Evolutionary conservation across 192 early-diverging fungal species (phyloP).

Genomic region (Coemansia javaensis): DNA sequence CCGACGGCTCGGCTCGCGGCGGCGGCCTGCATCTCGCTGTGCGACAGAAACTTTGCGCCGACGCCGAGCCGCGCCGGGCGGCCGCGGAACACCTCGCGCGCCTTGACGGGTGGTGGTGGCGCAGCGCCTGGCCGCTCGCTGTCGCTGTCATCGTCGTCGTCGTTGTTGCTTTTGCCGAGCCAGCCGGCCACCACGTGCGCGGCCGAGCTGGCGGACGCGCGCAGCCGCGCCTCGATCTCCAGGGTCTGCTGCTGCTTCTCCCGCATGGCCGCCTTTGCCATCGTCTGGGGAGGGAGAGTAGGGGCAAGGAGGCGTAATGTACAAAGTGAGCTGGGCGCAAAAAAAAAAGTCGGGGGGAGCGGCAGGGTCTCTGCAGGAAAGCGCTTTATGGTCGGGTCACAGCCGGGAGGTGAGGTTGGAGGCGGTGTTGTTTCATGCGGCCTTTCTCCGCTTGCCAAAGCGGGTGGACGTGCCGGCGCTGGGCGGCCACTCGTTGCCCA

Average conservation of each 20-base stretch:
- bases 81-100: slow-evolving; percentile 36
- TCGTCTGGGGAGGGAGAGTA: not conserved
- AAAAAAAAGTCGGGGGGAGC: no score
- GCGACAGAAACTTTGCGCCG: slow-evolving; percentile 43
- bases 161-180: slow-evolving; percentile 12
- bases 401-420: no score
- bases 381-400: no score
- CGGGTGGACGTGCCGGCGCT: slow-evolving; percentile 24
- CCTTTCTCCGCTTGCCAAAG: slow-evolving; percentile 41
- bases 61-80: slow-evolving; percentile 38
- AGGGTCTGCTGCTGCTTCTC: slow-evolving; percentile 33
- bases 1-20: not conserved
- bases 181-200: slow-evolving; percentile 32
- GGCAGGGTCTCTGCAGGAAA: no score
- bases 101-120: slow-evolving; percentile 14
- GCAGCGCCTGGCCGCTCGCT: no score
- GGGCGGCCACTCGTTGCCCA: slow-evolving; percentile 49
- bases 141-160: slow-evolving; percentile 5
- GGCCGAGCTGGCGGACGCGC: slow-evolving; percentile 39
- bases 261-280: slow-evolving; percentile 20
- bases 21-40: slow-evolving; percentile 29
- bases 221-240: slow-evolving; percentile 44
- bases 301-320: not conserved
- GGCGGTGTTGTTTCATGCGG: slow-evolving; percentile 3
- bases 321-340: no score